Base-by-base conservation (phyloP, 164 flowering plant species). In the Stephania cephalantha region DNA sequence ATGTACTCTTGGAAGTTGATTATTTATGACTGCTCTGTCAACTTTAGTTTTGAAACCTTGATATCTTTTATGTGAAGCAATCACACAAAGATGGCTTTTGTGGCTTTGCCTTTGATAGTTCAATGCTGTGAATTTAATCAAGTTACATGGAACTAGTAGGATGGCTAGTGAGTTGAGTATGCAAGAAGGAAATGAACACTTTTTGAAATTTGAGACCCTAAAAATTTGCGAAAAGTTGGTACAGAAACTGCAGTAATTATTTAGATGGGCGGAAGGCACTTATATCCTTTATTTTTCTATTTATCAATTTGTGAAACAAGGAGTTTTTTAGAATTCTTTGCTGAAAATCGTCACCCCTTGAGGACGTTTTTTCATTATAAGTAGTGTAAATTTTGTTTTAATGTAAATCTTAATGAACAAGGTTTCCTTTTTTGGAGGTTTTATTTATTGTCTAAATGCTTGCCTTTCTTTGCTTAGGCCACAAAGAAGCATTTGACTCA, bases 401-500 rank as follows among this genome's bases (percentile, higher is more conserved):
- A 2, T 35, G 42, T 35, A 35, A 35, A 35, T 35, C 42, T 35
- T 35, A 35, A 35, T 35, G 42, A 35, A 35, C 3, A 35, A 61
- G 66, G 66, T 18, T 61, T 61, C 66, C 22, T 61, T 58, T 18
- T 61, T 1, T 9, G 42, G 42, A 35, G 42, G 42, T 35, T 35
- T 35, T 15, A 61, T 61, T 7, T 73, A 53, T 42, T 67, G 46
- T 63, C 22, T 65, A 42, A 31, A 42, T 46, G 69, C 22, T 52
- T 52, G 50, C 31, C 52, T 69, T 71, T 66, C 44, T 15, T 52
- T 84, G 61, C 3, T 12, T 86, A 93, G 98, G 86, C 87, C 20
- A 81, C 96, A 58, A 94, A 94, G 86, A 85, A 76, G 85, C 97
- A 94, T 78, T 85, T 94, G 82, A 89, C 97, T 9, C 95, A 94